Base-by-base conservation (phyloP, 140 eudicot genomes). In the Anethum foeniculum region DNA sequence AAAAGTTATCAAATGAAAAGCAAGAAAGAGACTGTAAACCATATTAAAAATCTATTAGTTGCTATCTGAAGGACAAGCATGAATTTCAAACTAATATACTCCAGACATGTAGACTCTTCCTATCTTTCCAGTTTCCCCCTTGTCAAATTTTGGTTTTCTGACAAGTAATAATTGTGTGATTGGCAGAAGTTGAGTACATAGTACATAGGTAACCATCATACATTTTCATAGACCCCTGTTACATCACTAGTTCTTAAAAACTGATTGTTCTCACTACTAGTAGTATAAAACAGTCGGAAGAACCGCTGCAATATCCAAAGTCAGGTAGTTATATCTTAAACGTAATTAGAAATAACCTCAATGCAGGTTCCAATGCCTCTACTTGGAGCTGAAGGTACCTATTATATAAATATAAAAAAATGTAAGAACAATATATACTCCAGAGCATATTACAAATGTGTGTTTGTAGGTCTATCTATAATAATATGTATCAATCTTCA, bases 281-380 rank as follows among this genome's bases (percentile, higher is more conserved):
- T 68, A 68, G 43, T 14, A 68, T 1, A 16, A 68, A 32, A 30
- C 43, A 68, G 11, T 68, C 5, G 44, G 44, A 62, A 27, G 21
- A 68, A 11, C 74, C 74, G 0, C 74, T 68, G 10, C 74, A 68
- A 34, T 68, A 68, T 30, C 44, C 23, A 67, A 28, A 32, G 76
- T 71, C 76, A 21, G 28, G 47, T 39, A 71, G 1, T 34, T 71
- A 36, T 71, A 14, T 71, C 25, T 32, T 30, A 32, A 15, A 21
- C 19, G 49, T 71, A 21, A 21, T 71, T 5, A 39, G 77, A 56
- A 74, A 74, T 74, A 74, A 74, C 77, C 77, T 39, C 77, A 74
- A 74, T 39, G 30, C 77, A 21, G 77, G 77, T 74, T 15, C 51
- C 77, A 74, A 43, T 74, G 32, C 77, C 77, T 62, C 27, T 74